Evolutionary conservation across 2,329 filamentous ascomycete genomes (phyloP).

Genomic region (Beauveria australis): DNA sequence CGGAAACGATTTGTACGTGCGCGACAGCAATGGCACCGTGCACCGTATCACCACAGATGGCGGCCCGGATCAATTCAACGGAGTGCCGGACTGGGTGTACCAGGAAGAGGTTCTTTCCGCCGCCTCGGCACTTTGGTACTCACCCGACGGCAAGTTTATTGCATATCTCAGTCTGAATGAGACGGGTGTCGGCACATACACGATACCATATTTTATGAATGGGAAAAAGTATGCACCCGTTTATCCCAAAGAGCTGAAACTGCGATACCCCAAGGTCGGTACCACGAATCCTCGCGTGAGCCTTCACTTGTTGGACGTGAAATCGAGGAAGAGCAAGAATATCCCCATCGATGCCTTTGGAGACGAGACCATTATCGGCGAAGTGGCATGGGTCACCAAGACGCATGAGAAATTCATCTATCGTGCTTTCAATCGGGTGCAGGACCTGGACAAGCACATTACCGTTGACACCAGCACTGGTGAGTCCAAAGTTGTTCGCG

Average conservation of each 20-base stretch:
- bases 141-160: slow-evolving; percentile 73
- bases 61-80: slow-evolving; percentile 54
- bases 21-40: slow-evolving; percentile 38
- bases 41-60: slow-evolving; percentile 52
- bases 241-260: slow-evolving; percentile 54
- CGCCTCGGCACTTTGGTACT: slow-evolving; percentile 87
- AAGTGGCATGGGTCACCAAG: slow-evolving; percentile 59
- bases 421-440: slow-evolving; percentile 60
- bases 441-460: slow-evolving; percentile 56
- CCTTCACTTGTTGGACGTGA: slow-evolving; percentile 49
- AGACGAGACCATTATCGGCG: slow-evolving; percentile 57
- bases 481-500: slow-evolving; percentile 26
- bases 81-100: slow-evolving; percentile 73
- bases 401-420: slow-evolving; percentile 53
- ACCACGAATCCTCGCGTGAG: slow-evolving; percentile 57
- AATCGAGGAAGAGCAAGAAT: slow-evolving; percentile 32
- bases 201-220: slow-evolving; percentile 59
- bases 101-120: slow-evolving; percentile 56
- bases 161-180: slow-evolving; percentile 86
- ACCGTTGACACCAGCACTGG: slow-evolving; percentile 43
- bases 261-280: slow-evolving; percentile 63
- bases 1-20: slow-evolving; percentile 55
- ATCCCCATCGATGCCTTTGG: slow-evolving; percentile 50
- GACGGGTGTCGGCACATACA: slow-evolving; percentile 59
- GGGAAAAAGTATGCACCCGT: slow-evolving; percentile 46